A percentile compares a stretch with the other conserved stretches of the same genome.
Conservation (phyloP, 768 basidiomycete species). For the Crassisporium funariophilum region DNA sequence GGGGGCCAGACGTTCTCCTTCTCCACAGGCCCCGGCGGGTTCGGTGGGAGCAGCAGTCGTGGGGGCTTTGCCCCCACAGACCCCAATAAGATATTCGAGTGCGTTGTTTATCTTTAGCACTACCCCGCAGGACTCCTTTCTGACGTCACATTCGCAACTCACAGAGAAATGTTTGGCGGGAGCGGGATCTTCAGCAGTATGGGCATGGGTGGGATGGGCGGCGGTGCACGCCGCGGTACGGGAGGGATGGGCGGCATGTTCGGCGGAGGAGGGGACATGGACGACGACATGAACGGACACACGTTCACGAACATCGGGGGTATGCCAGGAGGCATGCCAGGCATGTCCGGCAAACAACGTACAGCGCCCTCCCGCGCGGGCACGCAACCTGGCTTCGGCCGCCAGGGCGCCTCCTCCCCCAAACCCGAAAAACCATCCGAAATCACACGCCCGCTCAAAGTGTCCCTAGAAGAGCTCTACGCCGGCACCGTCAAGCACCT, state of each 20-base stretch:
- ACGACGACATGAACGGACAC: constrained; percentile 50
- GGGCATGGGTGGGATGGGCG: constrained; percentile 37
- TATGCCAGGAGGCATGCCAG: constrained; percentile 64
- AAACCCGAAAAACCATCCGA: constrained; percentile 48
- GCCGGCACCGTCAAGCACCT: constrained; percentile 84
- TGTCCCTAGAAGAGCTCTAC: constrained; percentile 87
- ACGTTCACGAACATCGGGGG: constrained; percentile 22
- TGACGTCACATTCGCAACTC: constrained; percentile 9
- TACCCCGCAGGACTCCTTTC: neutral
- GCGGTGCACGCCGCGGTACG: constrained; percentile 25
- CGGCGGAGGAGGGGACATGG: constrained; percentile 40
- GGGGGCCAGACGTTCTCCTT: constrained; percentile 60
- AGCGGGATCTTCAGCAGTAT: constrained; percentile 32
- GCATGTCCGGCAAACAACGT: constrained; percentile 45
- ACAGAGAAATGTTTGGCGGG: constrained; percentile 59
- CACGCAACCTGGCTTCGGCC: constrained; percentile 21
- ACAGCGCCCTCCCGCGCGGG: constrained; percentile 24
- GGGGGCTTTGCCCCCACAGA: constrained; percentile 76
- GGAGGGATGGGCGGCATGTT: constrained; percentile 36
- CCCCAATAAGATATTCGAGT: constrained; percentile 89
- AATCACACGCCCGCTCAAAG: constrained; percentile 79
- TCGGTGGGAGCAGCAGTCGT: constrained; percentile 33
- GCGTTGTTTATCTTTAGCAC: constrained; percentile 32
- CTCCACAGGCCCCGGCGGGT: constrained; percentile 49
- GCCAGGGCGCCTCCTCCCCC: constrained; percentile 29